Conservation (phyloP, 208 protist species). For the Leptomonas pyrrhocoris region DNA sequence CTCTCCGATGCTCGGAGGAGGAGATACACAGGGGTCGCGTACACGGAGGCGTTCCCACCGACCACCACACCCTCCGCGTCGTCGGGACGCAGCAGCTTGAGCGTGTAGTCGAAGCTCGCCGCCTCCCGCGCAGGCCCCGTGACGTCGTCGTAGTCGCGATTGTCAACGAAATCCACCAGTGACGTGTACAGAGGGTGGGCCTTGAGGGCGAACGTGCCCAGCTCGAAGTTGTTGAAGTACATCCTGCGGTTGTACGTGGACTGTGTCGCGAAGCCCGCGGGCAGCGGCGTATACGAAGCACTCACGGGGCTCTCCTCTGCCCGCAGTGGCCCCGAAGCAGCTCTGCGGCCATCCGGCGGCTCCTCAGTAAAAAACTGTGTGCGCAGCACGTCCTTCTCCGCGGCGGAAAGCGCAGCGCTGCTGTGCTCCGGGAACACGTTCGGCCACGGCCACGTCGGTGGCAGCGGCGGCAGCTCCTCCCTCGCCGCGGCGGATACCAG, state of each 20-base stretch:
- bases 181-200: slow-evolving; percentile 20
- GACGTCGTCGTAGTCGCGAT: slow-evolving; percentile 16
- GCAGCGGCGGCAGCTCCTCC: slow-evolving; percentile 13
- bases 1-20: background rate
- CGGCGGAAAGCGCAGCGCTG: slow-evolving; percentile 5
- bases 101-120: background rate
- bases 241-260: background rate
- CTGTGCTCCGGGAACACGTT: slow-evolving; percentile 20
- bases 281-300: background rate
- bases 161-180: slow-evolving; percentile 15
- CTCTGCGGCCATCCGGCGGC: too few relatives aligned
- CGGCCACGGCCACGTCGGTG: slow-evolving; percentile 25
- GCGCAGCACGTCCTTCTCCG: slow-evolving; percentile 15
- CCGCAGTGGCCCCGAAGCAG: too few relatives aligned
- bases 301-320: too few relatives aligned
- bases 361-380: slow-evolving; percentile 15
- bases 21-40: background rate
- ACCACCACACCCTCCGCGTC: background rate
- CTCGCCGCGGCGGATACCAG: background rate
- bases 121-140: slow-evolving; percentile 6
- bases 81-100: background rate
- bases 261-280: background rate
- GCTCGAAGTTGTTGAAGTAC: slow-evolving; percentile 30
- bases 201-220: slow-evolving; percentile 19
- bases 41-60: background rate